Evolutionary conservation across 768 basidiomycete species (phyloP).

Genomic region (Psilocybe sp.): DNA sequence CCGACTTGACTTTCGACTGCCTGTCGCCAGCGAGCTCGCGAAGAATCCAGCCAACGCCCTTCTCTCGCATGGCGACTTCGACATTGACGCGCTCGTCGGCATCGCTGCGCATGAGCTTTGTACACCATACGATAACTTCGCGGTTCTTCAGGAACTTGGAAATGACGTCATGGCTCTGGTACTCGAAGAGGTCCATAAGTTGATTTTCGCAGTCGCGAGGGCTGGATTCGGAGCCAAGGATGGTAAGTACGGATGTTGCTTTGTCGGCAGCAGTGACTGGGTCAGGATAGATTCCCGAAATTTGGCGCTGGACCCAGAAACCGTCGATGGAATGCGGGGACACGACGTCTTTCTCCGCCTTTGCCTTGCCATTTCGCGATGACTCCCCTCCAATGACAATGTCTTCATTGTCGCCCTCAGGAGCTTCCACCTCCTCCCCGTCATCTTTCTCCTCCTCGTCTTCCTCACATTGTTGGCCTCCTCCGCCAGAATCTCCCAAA

Average conservation of each 20-base stretch:
- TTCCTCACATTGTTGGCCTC: too few species aligned
- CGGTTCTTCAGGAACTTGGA: slow-evolving; percentile 92
- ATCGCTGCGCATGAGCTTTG: slow-evolving; percentile 87
- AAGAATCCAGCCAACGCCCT: slow-evolving; percentile 93
- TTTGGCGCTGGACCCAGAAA: slow-evolving; percentile 98
- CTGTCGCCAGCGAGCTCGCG: slow-evolving; percentile 84
- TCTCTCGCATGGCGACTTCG: slow-evolving; percentile 98
- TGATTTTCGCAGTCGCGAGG: slow-evolving; percentile 93
- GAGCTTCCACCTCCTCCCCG: background rate
- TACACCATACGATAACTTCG: slow-evolving; percentile 97
- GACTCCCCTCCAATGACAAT: slow-evolving; percentile 78
- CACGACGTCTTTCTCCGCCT: slow-evolving; percentile 74
- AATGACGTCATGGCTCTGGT: slow-evolving; percentile 86
- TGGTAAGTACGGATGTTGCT: slow-evolving; percentile 76
- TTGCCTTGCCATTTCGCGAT: slow-evolving; percentile 46
- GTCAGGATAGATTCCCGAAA: slow-evolving; percentile 88
- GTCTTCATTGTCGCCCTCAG: slow-evolving; percentile 57
- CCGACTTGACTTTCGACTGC: slow-evolving; percentile 49
- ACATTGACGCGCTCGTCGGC: slow-evolving; percentile 89
- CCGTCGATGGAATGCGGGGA: slow-evolving; percentile 91
- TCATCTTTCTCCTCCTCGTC: slow-evolving; percentile 3
- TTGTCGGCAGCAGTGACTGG: slow-evolving; percentile 94
- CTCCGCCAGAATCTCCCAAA: too few species aligned
- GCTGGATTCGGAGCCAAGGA: slow-evolving; percentile 83
- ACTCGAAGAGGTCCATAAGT: slow-evolving; percentile 96